Evolutionary conservation across 75 land plant species (phyloP).

Genomic region (Pinus albicaulis): DNA sequence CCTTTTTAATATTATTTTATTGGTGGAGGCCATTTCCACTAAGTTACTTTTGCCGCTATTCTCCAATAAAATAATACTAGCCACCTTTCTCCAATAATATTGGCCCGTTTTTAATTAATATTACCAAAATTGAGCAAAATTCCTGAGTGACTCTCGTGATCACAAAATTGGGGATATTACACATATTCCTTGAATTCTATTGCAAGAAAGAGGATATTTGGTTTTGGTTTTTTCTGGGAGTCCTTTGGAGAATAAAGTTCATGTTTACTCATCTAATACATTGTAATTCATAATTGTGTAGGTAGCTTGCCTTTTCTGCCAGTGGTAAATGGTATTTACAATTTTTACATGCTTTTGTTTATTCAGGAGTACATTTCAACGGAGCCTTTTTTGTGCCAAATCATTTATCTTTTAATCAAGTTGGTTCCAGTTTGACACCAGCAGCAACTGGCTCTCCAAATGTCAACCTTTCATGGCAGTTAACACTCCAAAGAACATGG

Average conservation of each 20-base stretch:
- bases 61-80: too few relatives aligned
- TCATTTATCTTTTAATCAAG: slow-evolving; percentile 46
- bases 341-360: neutral
- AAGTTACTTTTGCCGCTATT: too few relatives aligned
- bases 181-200: slow-evolving; percentile 1
- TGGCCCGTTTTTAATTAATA: too few relatives aligned
- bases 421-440: slow-evolving; percentile 37
- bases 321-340: neutral
- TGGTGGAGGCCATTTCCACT: too few relatives aligned
- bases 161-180: too few relatives aligned
- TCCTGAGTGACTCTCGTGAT: too few relatives aligned
- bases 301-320: neutral
- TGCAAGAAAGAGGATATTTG: neutral
- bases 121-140: too few relatives aligned
- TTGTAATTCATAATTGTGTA: neutral
- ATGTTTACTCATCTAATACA: neutral
- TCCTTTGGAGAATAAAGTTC: neutral
- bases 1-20: too few relatives aligned
- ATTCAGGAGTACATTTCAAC: slow-evolving; percentile 56
- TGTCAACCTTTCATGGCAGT: slow-evolving; percentile 84
- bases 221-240: neutral
- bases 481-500: slow-evolving; percentile 68
- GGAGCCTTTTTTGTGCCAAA: slow-evolving; percentile 77
- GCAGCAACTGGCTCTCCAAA: slow-evolving; percentile 22
- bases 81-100: too few relatives aligned